Conservation (phyloP, 441 rosid genomes). For the Geranium incanum region DNA sequence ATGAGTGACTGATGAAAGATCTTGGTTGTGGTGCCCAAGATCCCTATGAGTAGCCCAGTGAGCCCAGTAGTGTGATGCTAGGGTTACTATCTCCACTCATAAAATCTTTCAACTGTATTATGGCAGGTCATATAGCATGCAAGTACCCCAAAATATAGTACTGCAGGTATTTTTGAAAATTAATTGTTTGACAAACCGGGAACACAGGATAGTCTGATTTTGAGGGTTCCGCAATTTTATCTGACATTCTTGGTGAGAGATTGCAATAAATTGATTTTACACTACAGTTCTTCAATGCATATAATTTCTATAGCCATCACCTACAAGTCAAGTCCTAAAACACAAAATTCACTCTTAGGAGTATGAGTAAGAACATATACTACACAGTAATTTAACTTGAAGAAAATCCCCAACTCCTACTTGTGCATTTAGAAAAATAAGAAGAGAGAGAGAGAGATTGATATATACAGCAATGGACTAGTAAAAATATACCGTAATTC, state of each 20-base stretch:
- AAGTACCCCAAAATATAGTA: neutral
- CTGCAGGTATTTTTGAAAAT: neutral
- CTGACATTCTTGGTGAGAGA: neutral
- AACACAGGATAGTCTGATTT: neutral
- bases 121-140: slow-evolving; percentile 1
- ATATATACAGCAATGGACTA: slow-evolving; percentile 12
- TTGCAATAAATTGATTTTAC: neutral
- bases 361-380: neutral
- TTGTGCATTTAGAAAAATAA: neutral
- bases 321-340: neutral
- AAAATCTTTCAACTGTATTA: neutral
- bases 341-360: neutral
- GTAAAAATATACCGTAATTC: slow-evolving; percentile 60
- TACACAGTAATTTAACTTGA: neutral
- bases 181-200: neutral
- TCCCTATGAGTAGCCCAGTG: neutral
- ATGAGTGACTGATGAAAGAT: neutral
- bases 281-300: neutral
- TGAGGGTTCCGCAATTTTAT: neutral
- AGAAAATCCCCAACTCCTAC: neutral
- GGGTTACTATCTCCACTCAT: neutral
- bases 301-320: neutral
- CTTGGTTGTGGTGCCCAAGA: neutral
- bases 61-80: neutral
- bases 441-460: neutral